These are phyloP conservation scores for Citropsis articulata DNA, from an alignment of 345 rosid genomes.

Conservation along the genomic window DNA sequence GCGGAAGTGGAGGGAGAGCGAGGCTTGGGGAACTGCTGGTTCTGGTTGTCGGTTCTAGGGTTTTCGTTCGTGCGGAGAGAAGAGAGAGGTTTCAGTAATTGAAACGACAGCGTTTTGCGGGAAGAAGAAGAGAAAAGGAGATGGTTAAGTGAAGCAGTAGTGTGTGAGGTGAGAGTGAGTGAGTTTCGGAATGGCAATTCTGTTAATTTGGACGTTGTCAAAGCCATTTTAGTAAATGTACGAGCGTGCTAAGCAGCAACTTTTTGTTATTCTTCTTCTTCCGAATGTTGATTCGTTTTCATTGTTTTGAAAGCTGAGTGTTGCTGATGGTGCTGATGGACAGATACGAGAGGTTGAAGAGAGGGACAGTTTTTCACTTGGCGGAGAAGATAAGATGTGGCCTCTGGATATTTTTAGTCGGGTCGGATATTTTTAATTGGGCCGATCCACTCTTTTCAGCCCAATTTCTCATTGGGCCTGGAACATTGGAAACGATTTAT, in stretches of 20 bases:
- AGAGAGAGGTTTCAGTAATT: slow-evolving; percentile 32
- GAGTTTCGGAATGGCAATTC: slow-evolving; percentile 69
- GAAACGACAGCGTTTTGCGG: slow-evolving; percentile 33
- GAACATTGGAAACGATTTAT: neutral
- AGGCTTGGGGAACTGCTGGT: slow-evolving; percentile 24
- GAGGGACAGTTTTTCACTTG: neutral
- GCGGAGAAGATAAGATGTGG: slow-evolving; percentile 36
- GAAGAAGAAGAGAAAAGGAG: slow-evolving; percentile 37
- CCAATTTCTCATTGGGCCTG: neutral
- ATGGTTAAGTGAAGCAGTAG: slow-evolving; percentile 35
- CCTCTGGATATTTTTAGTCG: neutral
- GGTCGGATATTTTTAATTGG: neutral
- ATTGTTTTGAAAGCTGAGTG: slow-evolving; percentile 23
- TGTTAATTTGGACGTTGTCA: slow-evolving; percentile 48
- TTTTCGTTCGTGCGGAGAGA: slow-evolving; percentile 36
- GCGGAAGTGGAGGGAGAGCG: slow-evolving; percentile 27
- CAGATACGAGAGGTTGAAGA: slow-evolving; percentile 13
- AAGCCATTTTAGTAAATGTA: slow-evolving; percentile 38
- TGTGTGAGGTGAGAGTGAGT: slow-evolving; percentile 46
- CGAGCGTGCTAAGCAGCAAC: neutral
- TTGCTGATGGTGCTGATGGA: slow-evolving; percentile 2
- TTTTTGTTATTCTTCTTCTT: neutral
- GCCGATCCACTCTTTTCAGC: neutral
- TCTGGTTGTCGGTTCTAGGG: slow-evolving; percentile 20
- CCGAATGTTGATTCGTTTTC: slow-evolving; percentile 14